A percentile compares a stretch with the other conserved stretches of the same genome.
These are phyloP conservation scores for Backusella morwellensis DNA, from an alignment of 192 early-diverging fungal genomes.

Conservation along the genomic window DNA sequence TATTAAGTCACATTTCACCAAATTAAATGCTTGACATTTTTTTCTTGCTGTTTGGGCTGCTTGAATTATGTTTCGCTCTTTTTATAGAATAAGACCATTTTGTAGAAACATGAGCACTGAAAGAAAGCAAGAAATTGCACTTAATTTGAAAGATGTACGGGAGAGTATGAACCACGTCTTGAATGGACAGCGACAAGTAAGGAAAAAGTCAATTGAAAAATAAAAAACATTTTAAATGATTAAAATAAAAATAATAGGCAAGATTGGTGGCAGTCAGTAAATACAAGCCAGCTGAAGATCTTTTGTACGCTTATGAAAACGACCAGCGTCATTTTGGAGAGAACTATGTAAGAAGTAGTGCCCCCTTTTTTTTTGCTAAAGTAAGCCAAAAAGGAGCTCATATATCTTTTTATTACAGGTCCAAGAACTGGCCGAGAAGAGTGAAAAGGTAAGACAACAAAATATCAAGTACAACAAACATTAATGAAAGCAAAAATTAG, in stretches of 20 bases:
- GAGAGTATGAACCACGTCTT: neutral
- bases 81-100: neutral
- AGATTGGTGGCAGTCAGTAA: conserved; percentile 95
- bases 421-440: conserved; percentile 94
- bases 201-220: neutral
- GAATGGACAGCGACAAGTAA: neutral
- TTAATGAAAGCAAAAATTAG: conserved; percentile 12
- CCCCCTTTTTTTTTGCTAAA: neutral
- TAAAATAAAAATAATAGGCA: conserved; percentile 22
- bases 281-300: conserved; percentile 81
- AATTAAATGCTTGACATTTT: no score
- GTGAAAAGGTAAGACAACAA: conserved; percentile 47
- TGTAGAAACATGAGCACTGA: neutral
- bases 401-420: conserved; percentile 45
- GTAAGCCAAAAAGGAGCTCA: neutral
- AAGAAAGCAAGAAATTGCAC: neutral
- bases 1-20: no score
- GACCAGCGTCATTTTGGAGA: conserved; percentile 97
- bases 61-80: neutral
- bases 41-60: neutral
- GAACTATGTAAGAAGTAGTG: conserved; percentile 73
- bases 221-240: neutral
- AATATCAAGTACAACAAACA: neutral
- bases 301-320: conserved; percentile 71
- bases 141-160: neutral